phyloP scores from a whole-genome alignment of 371 early-diverging fungal genomes.

The Mortierella sp. region DNA sequence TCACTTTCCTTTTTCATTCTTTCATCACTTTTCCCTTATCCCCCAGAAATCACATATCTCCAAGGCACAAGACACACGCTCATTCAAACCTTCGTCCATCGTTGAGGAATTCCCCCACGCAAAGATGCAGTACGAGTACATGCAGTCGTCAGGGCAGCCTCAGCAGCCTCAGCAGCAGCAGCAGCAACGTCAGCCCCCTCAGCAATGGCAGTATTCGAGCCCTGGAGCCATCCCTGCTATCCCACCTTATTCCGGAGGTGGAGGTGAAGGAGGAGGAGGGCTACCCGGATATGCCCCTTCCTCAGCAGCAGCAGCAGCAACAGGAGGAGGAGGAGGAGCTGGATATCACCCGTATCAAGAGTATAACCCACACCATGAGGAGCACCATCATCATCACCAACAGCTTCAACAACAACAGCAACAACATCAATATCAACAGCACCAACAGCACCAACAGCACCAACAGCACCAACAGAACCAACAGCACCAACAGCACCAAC shows the following conservation, averaged over 20 bases:
- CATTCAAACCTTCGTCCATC: not conserved
- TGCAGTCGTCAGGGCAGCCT: conserved; percentile 21
- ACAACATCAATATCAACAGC: not conserved
- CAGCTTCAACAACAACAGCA: conserved; percentile 20
- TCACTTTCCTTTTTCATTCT: not conserved
- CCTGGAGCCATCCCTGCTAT: conserved; percentile 17
- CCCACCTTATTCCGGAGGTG: conserved; percentile 28
- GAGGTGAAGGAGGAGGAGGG: conserved; percentile 13
- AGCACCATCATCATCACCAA: conserved; percentile 20
- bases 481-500: conserved; percentile 21
- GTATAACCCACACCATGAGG: conserved; percentile 17
- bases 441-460: not conserved
- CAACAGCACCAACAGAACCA: conserved; percentile 11
- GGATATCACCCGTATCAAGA: conserved; percentile 14
- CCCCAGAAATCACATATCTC: not conserved
- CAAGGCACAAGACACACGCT: no score
- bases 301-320: conserved; percentile 16
- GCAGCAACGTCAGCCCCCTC: conserved; percentile 26
- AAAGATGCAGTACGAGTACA: conserved; percentile 48
- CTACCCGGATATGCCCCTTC: conserved; percentile 11
- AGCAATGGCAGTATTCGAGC: conserved; percentile 36
- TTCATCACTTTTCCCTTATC: not conserved
- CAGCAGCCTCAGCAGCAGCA: conserved; percentile 37
- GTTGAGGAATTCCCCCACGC: not conserved
- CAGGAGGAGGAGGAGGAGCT: conserved; percentile 1